A percentile compares a stretch with the other conserved stretches of the same genome.
phyloP scores from a whole-genome alignment of 352 stramenopile species.

The Phytophthora europaea region DNA sequence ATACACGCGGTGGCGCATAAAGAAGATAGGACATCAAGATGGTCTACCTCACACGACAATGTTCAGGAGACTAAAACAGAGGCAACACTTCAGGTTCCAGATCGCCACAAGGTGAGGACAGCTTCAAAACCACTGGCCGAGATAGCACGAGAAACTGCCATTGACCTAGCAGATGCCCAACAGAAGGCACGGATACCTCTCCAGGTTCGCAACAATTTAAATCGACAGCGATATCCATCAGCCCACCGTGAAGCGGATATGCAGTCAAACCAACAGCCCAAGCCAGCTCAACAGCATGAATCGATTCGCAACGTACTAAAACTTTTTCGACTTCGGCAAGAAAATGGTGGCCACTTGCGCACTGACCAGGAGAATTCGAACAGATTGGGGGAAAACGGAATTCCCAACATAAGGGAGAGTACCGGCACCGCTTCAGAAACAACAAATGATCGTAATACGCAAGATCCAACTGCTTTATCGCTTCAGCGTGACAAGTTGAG shows the following conservation, averaged over 20 bases:
- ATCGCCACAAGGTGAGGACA: not conserved
- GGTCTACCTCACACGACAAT: not conserved
- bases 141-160: not conserved
- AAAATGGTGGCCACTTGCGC: constrained; percentile 9
- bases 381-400: not conserved
- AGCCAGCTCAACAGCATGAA: constrained; percentile 25
- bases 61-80: not conserved
- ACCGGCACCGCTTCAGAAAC: not conserved
- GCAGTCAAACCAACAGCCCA: not conserved
- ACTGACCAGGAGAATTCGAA: constrained; percentile 3
- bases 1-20: constrained; percentile 18
- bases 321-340: constrained; percentile 61
- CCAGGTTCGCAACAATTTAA: constrained; percentile 16
- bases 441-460: not conserved
- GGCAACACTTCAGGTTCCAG: not conserved
- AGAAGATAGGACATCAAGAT: constrained; percentile 2
- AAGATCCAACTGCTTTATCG: not conserved
- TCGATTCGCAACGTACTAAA: constrained; percentile 66
- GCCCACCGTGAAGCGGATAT: not conserved
- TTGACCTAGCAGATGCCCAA: constrained; percentile 12
- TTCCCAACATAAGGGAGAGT: not conserved
- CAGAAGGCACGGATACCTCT: constrained; percentile 20
- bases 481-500: not conserved
- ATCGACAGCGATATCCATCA: constrained; percentile 17
- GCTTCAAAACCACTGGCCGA: not conserved